Evolutionary conservation across 257 asterid species (phyloP).

Genomic region (Ligustrum vulgare): DNA sequence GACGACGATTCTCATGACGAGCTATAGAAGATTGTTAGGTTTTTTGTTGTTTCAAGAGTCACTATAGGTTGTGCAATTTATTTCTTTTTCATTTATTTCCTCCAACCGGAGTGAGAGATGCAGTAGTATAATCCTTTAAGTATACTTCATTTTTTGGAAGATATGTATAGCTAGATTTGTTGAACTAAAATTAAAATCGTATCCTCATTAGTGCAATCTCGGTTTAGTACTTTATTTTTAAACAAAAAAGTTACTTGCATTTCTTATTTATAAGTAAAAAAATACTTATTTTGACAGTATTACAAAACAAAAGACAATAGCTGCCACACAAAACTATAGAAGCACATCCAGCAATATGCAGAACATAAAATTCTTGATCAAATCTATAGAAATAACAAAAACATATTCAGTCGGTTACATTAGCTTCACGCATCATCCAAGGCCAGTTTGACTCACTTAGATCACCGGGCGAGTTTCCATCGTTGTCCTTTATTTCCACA

Average conservation of each 20-base stretch:
- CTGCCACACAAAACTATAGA: background rate
- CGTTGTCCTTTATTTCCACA: slow-evolving; percentile 58
- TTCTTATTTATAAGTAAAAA: too few species aligned
- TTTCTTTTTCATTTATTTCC: background rate
- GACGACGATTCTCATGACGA: slow-evolving; percentile 68
- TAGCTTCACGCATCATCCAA: slow-evolving; percentile 50
- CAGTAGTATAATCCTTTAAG: background rate
- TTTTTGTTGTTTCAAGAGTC: slow-evolving; percentile 4
- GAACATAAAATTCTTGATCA: background rate
- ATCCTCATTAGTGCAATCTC: background rate
- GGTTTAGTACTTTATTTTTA: background rate
- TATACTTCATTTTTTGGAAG: background rate
- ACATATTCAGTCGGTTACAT: slow-evolving; percentile 19
- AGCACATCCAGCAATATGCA: background rate
- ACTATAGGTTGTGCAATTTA: background rate
- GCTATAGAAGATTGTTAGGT: slow-evolving; percentile 36
- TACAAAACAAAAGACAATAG: background rate
- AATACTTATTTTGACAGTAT: background rate
- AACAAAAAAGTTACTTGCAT: too few species aligned
- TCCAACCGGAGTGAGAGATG: background rate
- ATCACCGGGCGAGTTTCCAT: slow-evolving; percentile 72
- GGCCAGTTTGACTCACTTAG: slow-evolving; percentile 72
- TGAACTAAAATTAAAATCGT: background rate
- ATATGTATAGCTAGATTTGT: too few species aligned
- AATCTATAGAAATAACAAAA: background rate